Evolutionary conservation across 257 asterid species (phyloP).

Genomic region (Echites panduratus): DNA sequence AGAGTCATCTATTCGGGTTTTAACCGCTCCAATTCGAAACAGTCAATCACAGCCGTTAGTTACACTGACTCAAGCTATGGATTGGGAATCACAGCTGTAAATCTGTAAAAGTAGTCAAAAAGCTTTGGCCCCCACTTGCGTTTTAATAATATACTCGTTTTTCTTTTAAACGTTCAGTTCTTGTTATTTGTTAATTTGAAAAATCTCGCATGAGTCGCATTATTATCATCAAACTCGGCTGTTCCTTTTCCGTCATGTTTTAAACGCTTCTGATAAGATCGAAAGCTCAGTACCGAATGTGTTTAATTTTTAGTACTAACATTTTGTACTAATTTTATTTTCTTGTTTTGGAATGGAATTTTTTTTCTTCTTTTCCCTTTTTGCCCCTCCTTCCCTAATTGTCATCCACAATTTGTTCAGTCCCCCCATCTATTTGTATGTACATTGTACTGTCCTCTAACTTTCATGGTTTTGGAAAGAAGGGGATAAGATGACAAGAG

Average conservation of each 20-base stretch:
- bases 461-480: not conserved
- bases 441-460: not conserved
- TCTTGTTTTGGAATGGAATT: not conserved
- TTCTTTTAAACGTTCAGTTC: not conserved
- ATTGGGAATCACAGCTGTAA: slow-evolving; percentile 35
- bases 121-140: slow-evolving; percentile 13
- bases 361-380: not conserved
- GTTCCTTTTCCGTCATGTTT: slow-evolving; percentile 29
- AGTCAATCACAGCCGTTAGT: slow-evolving; percentile 30
- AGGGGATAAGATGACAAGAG: not conserved
- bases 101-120: slow-evolving; percentile 28
- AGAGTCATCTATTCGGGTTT: slow-evolving; percentile 10
- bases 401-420: not conserved
- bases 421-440: not conserved
- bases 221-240: slow-evolving; percentile 21
- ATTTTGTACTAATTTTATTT: not conserved
- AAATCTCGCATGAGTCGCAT: slow-evolving; percentile 11
- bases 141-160: slow-evolving; percentile 2
- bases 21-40: not conserved
- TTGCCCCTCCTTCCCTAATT: not conserved
- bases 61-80: not conserved
- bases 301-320: not conserved
- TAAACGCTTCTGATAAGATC: slow-evolving; percentile 18
- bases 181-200: not conserved
- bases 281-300: slow-evolving; percentile 9